Conservation (phyloP, 192 early-diverging fungal species). For the Backusella australiensis region DNA sequence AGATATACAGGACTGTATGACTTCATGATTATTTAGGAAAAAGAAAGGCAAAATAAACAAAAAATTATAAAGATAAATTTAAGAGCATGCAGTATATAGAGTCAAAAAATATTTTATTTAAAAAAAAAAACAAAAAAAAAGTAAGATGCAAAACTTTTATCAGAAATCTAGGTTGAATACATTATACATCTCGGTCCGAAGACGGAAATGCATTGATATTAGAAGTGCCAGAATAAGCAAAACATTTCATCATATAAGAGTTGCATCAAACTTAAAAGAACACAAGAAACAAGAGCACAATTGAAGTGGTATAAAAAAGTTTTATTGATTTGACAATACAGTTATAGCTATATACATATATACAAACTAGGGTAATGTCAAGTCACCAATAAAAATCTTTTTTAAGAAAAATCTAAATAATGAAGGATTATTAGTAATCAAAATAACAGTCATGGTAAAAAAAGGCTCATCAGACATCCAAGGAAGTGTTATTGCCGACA, state of each 20-base stretch:
- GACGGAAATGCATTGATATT: constrained; percentile 23
- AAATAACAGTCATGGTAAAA: neutral
- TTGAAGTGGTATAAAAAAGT: neutral
- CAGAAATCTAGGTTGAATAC: constrained; percentile 21
- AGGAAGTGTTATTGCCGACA: constrained; percentile 39
- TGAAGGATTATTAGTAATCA: neutral
- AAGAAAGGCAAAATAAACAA: neutral
- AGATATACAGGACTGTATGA: neutral
- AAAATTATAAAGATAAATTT: neutral
- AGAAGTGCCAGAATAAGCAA: constrained; percentile 23
- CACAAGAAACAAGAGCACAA: neutral
- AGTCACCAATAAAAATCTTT: neutral
- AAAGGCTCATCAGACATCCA: constrained; percentile 40
- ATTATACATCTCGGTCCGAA: constrained; percentile 22
- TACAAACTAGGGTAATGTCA: neutral
- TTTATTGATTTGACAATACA: constrained; percentile 16
- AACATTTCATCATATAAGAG: constrained; percentile 9
- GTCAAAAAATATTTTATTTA: neutral
- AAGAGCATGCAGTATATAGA: neutral
- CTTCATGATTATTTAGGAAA: neutral
- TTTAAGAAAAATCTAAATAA: constrained; percentile 2
- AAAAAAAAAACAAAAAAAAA: constrained; percentile 1
- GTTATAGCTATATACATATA: neutral
- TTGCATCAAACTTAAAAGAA: neutral
- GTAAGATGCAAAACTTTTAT: constrained; percentile 5